Conservation (phyloP, 2,329 filamentous ascomycete genomes). For the Aspergillus sp. region DNA sequence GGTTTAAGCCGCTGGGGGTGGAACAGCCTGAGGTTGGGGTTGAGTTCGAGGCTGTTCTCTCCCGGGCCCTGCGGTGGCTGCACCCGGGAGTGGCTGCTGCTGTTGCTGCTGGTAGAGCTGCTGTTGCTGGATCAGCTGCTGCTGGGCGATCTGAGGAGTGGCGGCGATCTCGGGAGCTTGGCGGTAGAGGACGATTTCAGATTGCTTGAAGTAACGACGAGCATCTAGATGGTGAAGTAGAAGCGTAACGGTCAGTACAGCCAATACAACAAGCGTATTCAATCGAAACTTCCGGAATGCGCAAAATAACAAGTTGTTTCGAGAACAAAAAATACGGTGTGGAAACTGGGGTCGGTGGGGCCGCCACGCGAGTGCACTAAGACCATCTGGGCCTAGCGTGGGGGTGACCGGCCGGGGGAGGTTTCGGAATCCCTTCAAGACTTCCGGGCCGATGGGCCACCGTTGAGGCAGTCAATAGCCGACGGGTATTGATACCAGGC, state of each 20-base stretch:
- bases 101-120: conserved; percentile 29
- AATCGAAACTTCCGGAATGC: conserved; percentile 1
- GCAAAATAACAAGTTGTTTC: conserved; percentile 2
- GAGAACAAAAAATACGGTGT: conserved; percentile 7
- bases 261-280: conserved; percentile 5
- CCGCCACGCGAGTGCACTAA: conserved; percentile 12
- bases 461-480: conserved; percentile 24
- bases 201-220: conserved; percentile 97
- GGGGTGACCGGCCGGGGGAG: conserved; percentile 16
- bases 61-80: conserved; percentile 29
- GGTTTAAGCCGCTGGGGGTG: conserved; percentile 22
- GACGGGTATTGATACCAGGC: conserved; percentile 26
- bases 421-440: conserved; percentile 8
- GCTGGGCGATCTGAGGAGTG: conserved; percentile 36
- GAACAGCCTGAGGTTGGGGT: conserved; percentile 11
- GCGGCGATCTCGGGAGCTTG: conserved; percentile 53
- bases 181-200: conserved; percentile 93
- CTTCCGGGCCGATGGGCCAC: conserved; percentile 16
- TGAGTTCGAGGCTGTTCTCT: conserved; percentile 16
- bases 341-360: conserved; percentile 13
- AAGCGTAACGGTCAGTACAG: background rate
- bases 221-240: conserved; percentile 59
- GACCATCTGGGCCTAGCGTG: conserved; percentile 24
- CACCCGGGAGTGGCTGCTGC: conserved; percentile 31
- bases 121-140: conserved; percentile 37